Percentiles rank a stretch among this genome's conserved stretches.
Conservation (phyloP, 495 filamentous ascomycete species). For the Aspergillus taichungensis region DNA sequence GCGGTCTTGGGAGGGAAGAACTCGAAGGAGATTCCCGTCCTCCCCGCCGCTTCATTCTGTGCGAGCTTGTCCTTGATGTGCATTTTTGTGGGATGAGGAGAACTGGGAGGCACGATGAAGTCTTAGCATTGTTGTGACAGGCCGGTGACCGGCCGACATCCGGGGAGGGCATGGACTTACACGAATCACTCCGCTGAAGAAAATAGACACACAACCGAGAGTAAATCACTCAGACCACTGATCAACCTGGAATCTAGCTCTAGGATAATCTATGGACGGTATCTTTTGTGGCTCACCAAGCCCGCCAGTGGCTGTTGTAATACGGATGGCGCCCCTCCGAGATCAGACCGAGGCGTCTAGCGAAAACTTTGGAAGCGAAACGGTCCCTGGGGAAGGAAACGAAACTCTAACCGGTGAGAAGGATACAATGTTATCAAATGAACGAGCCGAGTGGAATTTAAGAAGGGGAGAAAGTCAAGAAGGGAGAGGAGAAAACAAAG, state of each 20-base stretch:
- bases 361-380: too few species aligned
- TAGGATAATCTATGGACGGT: neutral
- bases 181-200: too few species aligned
- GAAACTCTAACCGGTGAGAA: too few species aligned
- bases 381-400: too few species aligned
- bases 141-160: too few species aligned
- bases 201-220: too few species aligned
- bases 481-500: neutral
- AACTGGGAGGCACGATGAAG: neutral
- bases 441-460: neutral
- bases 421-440: neutral
- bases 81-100: constrained; percentile 33
- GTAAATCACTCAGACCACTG: too few species aligned
- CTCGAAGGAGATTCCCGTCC: constrained; percentile 93
- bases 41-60: constrained; percentile 64
- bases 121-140: neutral
- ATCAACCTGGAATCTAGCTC: too few species aligned
- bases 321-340: too few species aligned
- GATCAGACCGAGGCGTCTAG: too few species aligned
- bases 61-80: constrained; percentile 92
- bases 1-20: constrained; percentile 99
- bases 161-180: too few species aligned
- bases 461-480: neutral
- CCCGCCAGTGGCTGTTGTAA: constrained; percentile 1
- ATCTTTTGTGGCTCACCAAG: neutral